Percentiles rank a stretch among this genome's conserved stretches.
Conservation (phyloP, 169 alveolate genomes). For the Cryptosporidium xiaoi region DNA sequence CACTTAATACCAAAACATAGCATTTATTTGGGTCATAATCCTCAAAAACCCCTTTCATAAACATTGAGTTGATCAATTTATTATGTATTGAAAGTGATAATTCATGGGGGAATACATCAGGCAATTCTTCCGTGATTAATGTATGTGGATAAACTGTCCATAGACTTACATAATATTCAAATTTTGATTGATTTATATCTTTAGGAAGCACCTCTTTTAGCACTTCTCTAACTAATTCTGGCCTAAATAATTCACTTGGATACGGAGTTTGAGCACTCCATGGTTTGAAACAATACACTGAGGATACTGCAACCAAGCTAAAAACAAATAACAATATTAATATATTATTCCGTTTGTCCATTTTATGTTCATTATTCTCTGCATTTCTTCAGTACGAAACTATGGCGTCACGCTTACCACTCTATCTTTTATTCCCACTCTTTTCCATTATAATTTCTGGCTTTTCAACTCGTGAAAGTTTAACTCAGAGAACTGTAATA, state of each 20-base stretch:
- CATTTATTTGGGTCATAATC: conserved; percentile 57
- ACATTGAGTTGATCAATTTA: conserved; percentile 5
- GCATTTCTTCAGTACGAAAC: no score
- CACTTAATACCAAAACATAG: conserved; percentile 57
- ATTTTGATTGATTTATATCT: neutral
- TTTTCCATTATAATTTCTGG: neutral
- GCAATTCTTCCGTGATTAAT: conserved; percentile 28
- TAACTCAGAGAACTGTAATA: no score
- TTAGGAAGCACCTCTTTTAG: conserved; percentile 42
- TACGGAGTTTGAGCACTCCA: conserved; percentile 71
- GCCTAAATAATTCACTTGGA: conserved; percentile 27
- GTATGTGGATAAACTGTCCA: conserved; percentile 74
- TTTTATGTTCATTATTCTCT: neutral
- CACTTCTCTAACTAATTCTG: conserved; percentile 18
- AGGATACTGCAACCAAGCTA: neutral
- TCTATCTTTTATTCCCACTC: neutral
- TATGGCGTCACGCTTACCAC: no score
- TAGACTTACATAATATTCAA: conserved; percentile 25
- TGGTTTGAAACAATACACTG: conserved; percentile 21
- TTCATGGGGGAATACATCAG: conserved; percentile 51
- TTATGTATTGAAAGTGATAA: conserved; percentile 23
- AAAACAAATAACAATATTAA: neutral
- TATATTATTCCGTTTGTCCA: neutral
- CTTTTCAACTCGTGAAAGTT: neutral
- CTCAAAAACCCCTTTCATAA: conserved; percentile 9